A percentile compares a stretch with the other conserved stretches of the same genome.
Conservation (phyloP, 352 stramenopile genomes). For the Phytophthora sojae region DNA sequence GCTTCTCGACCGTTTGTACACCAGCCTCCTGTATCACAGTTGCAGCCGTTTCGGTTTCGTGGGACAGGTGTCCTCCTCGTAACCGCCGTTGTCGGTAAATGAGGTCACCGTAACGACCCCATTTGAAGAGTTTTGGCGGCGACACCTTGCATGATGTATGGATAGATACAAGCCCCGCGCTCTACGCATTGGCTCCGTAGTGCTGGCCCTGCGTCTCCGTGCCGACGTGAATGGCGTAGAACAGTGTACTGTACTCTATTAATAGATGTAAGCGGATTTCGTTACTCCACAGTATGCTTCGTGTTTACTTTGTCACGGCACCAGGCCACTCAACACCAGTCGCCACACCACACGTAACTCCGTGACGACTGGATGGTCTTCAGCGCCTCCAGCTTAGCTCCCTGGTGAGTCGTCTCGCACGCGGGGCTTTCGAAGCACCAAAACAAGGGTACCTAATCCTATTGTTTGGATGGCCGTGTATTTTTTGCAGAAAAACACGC, state of each 20-base stretch:
- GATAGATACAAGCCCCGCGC: not conserved
- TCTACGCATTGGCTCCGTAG: too few species aligned
- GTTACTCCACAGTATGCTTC: not conserved
- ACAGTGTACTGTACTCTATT: too few species aligned
- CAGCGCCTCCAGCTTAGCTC: not conserved
- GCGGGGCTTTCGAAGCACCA: not conserved
- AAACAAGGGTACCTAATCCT: not conserved
- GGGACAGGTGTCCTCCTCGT: too few species aligned
- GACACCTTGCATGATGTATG: too few species aligned
- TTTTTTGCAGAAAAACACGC: conserved; percentile 14
- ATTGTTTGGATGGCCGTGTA: not conserved
- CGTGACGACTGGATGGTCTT: not conserved
- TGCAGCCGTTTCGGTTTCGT: too few species aligned
- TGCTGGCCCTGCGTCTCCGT: too few species aligned
- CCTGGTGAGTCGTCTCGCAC: not conserved
- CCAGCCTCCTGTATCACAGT: too few species aligned
- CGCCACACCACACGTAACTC: not conserved
- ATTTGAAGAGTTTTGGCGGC: not conserved
- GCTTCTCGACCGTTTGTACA: too few species aligned
- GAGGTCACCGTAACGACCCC: too few species aligned
- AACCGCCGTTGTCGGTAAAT: too few species aligned
- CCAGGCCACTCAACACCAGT: not conserved
- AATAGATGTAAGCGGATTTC: not conserved
- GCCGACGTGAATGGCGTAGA: too few species aligned
- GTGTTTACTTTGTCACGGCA: not conserved